Conservation (phyloP, 768 basidiomycete genomes). For the Galerina sulciceps region DNA sequence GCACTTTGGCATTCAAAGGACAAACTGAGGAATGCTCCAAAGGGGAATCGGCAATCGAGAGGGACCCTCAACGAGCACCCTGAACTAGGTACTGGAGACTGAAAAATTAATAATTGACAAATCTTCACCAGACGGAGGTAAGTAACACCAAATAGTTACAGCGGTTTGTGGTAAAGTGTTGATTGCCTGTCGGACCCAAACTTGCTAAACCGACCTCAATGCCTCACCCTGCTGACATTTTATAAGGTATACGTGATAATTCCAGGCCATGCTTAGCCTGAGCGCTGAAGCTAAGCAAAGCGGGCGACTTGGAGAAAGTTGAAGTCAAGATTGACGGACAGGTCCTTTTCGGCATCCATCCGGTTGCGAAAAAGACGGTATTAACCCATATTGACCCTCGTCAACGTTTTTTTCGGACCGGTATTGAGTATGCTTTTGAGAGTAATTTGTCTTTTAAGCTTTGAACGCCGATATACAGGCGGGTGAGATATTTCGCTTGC, state of each 20-base stretch:
- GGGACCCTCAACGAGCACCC: background rate
- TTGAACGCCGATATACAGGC: background rate
- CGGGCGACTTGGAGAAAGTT: too few relatives aligned
- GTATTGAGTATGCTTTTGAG: background rate
- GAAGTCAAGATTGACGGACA: too few relatives aligned
- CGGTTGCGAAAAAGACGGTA: background rate
- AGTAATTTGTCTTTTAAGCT: constrained; percentile 1
- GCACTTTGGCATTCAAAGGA: too few relatives aligned
- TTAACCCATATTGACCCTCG: background rate
- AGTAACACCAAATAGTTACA: background rate
- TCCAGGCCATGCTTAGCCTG: too few relatives aligned
- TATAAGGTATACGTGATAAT: too few relatives aligned
- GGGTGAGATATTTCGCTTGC: background rate
- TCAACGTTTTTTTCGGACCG: background rate
- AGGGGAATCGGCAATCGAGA: background rate
- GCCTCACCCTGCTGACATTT: too few relatives aligned
- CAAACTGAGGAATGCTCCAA: too few relatives aligned
- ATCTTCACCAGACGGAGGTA: background rate
- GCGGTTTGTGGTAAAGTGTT: background rate
- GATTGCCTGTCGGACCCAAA: background rate
- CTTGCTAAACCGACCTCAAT: background rate
- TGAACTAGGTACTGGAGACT: too few relatives aligned
- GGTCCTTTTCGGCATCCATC: too few relatives aligned
- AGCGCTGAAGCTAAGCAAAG: too few relatives aligned
- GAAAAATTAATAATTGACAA: background rate